Conservation (phyloP, 257 asterid genomes). For the Solanum pinnatisectum region DNA sequence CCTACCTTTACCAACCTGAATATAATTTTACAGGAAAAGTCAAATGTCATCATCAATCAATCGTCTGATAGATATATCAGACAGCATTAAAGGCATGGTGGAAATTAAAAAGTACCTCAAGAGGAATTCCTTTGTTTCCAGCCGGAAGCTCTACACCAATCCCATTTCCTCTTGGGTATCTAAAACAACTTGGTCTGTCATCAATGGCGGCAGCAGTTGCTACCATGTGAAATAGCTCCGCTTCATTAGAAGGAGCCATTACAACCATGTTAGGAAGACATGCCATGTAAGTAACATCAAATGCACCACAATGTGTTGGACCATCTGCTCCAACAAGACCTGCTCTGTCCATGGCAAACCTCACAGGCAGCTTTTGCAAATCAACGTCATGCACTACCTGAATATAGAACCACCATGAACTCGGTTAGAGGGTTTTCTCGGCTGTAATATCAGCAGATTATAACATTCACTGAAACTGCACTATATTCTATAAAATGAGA, state of each 20-base stretch:
- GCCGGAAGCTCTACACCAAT: slow-evolving; percentile 65
- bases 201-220: slow-evolving; percentile 96
- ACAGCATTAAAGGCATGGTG: neutral
- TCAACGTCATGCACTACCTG: slow-evolving; percentile 97
- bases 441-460: neutral
- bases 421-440: neutral
- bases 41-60: neutral
- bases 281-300: slow-evolving; percentile 81
- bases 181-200: slow-evolving; percentile 85
- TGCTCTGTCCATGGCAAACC: slow-evolving; percentile 94
- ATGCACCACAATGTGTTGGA: slow-evolving; percentile 91
- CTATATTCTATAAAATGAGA: neutral
- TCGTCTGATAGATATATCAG: neutral
- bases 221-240: slow-evolving; percentile 87
- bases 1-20: slow-evolving; percentile 67
- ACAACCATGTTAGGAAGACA: slow-evolving; percentile 99
- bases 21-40: neutral
- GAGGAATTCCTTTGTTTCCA: slow-evolving; percentile 80
- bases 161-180: slow-evolving; percentile 95
- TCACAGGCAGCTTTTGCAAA: slow-evolving; percentile 91
- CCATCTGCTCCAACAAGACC: slow-evolving; percentile 98
- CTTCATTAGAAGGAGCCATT: slow-evolving; percentile 95
- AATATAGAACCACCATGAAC: slow-evolving; percentile 1
- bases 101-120: slow-evolving; percentile 45
- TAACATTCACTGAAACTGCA: neutral